These are phyloP conservation scores for Cercospora berteroae DNA, from an alignment of 2,329 filamentous ascomycete genomes.

Conservation along the genomic window DNA sequence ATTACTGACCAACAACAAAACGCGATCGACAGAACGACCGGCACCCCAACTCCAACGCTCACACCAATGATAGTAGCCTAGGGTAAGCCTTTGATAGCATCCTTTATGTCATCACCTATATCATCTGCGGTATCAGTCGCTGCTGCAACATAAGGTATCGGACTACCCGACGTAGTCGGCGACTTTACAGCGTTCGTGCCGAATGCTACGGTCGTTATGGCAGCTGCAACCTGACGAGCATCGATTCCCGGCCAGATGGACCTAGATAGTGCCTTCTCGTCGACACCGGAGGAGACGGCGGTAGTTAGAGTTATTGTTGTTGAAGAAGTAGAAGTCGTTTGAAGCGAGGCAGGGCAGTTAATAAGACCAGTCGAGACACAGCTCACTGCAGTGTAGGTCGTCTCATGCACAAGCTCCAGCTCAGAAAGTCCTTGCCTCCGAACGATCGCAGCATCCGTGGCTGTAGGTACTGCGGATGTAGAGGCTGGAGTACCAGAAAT, in stretches of 20 bases:
- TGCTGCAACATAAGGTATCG: not conserved
- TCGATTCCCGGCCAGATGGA: not conserved
- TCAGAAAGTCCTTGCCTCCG: not conserved
- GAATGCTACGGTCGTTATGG: not conserved
- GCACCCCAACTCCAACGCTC: not conserved
- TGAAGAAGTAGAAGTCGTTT: not conserved
- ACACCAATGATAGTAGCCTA: not conserved
- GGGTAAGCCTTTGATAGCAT: not conserved
- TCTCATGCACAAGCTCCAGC: not conserved
- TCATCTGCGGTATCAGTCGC: not conserved
- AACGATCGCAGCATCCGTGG: not conserved
- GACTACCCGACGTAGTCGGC: not conserved
- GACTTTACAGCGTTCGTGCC: not conserved
- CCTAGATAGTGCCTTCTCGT: not conserved
- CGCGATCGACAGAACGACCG: not conserved
- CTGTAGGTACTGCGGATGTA: not conserved
- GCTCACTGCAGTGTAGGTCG: not conserved
- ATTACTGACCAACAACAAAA: not conserved
- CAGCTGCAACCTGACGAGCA: not conserved
- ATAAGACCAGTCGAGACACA: not conserved
- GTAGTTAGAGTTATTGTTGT: not conserved
- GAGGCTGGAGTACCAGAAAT: not conserved
- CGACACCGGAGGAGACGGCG: not conserved
- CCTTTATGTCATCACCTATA: not conserved
- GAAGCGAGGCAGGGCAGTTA: not conserved